Percentiles rank a stretch among this genome's conserved stretches.
Conservation (phyloP, 2,329 filamentous ascomycete genomes). For the Dactylellina leptospora region DNA sequence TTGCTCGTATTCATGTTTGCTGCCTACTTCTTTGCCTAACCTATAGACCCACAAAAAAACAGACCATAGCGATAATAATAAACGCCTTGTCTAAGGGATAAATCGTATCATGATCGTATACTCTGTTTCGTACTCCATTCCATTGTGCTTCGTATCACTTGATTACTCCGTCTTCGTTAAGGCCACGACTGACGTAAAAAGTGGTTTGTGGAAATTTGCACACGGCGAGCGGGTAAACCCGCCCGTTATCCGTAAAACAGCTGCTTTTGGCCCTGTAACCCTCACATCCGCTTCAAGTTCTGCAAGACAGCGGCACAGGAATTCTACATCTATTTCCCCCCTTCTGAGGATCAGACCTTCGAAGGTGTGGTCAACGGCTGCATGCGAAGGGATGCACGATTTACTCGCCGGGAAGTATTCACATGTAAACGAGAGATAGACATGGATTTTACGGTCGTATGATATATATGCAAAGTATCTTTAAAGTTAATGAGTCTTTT, state of each 20-base stretch:
- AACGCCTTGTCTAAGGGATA: too few relatives aligned
- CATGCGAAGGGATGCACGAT: not conserved
- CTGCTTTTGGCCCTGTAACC: not conserved
- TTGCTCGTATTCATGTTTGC: too few relatives aligned
- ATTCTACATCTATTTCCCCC: not conserved
- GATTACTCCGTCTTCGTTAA: not conserved
- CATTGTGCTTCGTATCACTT: not conserved
- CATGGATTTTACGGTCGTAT: too few relatives aligned
- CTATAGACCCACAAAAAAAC: too few relatives aligned
- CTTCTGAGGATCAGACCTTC: not conserved
- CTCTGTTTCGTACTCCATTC: too few relatives aligned
- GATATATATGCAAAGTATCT: too few relatives aligned
- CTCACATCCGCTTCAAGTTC: not conserved
- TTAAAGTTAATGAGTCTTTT: too few relatives aligned
- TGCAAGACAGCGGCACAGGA: slow-evolving; percentile 8
- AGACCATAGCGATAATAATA: too few relatives aligned
- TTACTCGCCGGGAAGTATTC: too few relatives aligned
- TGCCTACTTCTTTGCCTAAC: too few relatives aligned
- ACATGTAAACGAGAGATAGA: too few relatives aligned
- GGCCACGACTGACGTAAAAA: not conserved
- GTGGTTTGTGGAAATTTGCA: not conserved
- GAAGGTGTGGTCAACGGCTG: not conserved
- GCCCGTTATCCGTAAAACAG: not conserved
- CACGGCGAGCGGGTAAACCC: not conserved
- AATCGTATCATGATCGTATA: too few relatives aligned